Base-by-base conservation (phyloP, 495 filamentous ascomycete genomes). In the Parathielavia appendiculata region DNA sequence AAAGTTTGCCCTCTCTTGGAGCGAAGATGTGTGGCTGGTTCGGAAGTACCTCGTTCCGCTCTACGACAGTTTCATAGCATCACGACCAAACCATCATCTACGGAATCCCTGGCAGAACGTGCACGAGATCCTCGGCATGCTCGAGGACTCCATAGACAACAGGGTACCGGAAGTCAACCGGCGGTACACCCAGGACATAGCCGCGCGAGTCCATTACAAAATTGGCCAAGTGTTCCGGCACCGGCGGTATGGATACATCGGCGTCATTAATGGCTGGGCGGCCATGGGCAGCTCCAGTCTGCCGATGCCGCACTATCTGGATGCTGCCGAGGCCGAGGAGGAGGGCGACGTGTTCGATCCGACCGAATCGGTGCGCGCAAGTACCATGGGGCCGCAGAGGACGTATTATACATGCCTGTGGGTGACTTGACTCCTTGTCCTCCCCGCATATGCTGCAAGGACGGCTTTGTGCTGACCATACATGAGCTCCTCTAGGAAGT, bases 211-310 rank as follows among this genome's bases (percentile, higher is more conserved):
- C n/a, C 76, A 68, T 54, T 92, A 87, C 73, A 81, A 77, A 55
- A 82, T 98, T 46, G 93, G 93, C 5, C 87, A 93, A 61, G 81
- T 95, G 3, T 93, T 97, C 67, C 78, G 76, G 52, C 93, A 97
- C 68, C 85, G 78, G 63, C 81, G 89, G 48, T 97, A 96, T 71
- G 70, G 78, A 22, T 96, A 93, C 67, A 75, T 79, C 22, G 91
- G 86, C 20, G 77, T 95, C 12, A 89, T 98, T 59, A 87, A 85
- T 12, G 92, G 92, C 17, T 98, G 93, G 93, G 87, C 91, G 57
- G 69, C 77, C 0, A 77, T 70, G 41, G 73, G 71, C 17, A 65
- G 60, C 2, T 50, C 56, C 5, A 59, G 51, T 14, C 59, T 72
- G 4, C 65, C 73, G 16, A 65, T 58, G 59, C 74, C 73, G 52